Conservation (phyloP, 208 protist genomes). For the Acanthamoeba royreba region DNA sequence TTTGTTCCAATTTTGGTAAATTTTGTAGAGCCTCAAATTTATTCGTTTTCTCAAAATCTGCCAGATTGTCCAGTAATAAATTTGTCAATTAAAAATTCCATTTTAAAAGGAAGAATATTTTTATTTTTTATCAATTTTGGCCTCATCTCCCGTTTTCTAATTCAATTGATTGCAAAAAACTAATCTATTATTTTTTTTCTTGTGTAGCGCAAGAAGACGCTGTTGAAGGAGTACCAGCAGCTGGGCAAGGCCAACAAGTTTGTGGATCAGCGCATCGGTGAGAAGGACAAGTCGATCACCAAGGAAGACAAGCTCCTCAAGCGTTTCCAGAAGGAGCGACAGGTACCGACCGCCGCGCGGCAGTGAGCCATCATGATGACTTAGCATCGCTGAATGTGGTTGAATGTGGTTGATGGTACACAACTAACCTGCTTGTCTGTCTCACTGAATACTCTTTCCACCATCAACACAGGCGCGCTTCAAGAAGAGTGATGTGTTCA, state of each 20-base stretch:
- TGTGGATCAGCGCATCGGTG: conserved; percentile 41
- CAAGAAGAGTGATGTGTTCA: conserved; percentile 10
- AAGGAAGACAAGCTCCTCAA: neutral
- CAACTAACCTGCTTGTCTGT: neutral
- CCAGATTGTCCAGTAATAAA: too few relatives aligned
- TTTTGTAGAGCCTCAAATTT: too few relatives aligned
- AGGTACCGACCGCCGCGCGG: neutral
- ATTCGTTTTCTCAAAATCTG: too few relatives aligned
- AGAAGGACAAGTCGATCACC: neutral
- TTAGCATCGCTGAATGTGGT: too few relatives aligned
- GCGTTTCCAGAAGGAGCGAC: conserved; percentile 49
- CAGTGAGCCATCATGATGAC: neutral
- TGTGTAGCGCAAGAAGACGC: conserved; percentile 39
- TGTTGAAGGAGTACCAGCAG: neutral
- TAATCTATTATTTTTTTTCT: neutral
- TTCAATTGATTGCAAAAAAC: neutral
- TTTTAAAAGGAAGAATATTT: too few relatives aligned
- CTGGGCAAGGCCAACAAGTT: conserved; percentile 26
- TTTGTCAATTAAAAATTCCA: neutral
- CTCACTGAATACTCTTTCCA: neutral
- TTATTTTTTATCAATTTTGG: neutral
- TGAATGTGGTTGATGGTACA: neutral
- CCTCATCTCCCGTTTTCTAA: neutral
- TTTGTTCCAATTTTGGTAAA: neutral
- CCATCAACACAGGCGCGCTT: neutral